Base-by-base conservation (phyloP, 306 rosid species). In the Alnus rubra region DNA sequence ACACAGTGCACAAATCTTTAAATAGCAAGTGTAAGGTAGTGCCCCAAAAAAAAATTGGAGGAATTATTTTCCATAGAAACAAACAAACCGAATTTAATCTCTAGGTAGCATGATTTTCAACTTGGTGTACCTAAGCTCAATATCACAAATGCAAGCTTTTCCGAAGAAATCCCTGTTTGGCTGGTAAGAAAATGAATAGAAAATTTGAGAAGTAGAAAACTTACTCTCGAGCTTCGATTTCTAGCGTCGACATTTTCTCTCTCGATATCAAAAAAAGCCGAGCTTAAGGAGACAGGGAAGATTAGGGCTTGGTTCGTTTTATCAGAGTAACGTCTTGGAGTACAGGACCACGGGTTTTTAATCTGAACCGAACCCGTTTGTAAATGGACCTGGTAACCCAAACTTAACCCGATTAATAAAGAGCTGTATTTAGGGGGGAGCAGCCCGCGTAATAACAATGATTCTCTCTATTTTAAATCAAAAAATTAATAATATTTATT, bases 211-310 rank as follows among this genome's bases (percentile, higher is more conserved):
- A 52, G 51, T 12, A 23, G 42, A 9, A 45, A 75, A 83, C 92
- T 44, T 85, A 95, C 99, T 96, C 99, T 73, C 94, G 92, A 82
- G 99, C 98, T 91, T 96, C 99, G 77, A 96, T 96, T 90, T 96
- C 99, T 23, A 96, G 95, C 39, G 97, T 86, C 28, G 99, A 95
- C 98, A 94, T 94, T 7, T 64, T 45, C 65, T 33, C 76, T 45
- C n/a, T 2, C 52, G 18, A 13, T 2, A n/a, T 51, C 35, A 1
- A 8, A 12, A 56, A 12, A 42, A 1, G n/a, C 58, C 28, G 16
- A 62, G 19, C 9, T 56, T 5, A 18, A 31, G 54, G 70, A 30
- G 49, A 48, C 39, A 15, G 80, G 65, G 80, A 44, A 14, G 19
- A 16, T 42, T 78, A 81, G 88, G 88, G 82, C 77, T 78, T 15